Conservation (phyloP, 2,329 filamentous ascomycete genomes). For the Alternaria longipes region DNA sequence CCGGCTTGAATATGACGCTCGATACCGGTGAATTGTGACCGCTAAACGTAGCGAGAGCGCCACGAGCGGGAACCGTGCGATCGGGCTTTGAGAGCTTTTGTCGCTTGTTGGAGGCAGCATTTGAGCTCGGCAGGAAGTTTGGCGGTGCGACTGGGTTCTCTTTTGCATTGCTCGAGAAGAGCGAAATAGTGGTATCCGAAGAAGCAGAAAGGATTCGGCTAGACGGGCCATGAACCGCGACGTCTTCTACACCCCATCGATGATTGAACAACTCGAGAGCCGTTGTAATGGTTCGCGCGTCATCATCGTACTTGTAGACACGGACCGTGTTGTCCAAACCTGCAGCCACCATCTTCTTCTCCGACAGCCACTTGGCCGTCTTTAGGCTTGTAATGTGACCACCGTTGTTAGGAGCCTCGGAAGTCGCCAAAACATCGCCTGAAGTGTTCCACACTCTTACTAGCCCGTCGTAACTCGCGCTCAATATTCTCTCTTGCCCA, state of each 20-base stretch:
- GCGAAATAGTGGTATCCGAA: constrained; percentile 81
- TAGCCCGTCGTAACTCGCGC: constrained; percentile 91
- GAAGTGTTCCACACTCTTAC: constrained; percentile 88
- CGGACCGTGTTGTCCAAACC: constrained; percentile 86
- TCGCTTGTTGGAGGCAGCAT: constrained; percentile 73
- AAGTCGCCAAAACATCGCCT: constrained; percentile 83
- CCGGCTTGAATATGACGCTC: constrained; percentile 83
- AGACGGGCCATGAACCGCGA: constrained; percentile 77
- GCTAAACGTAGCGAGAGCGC: constrained; percentile 77
- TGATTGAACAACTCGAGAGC: constrained; percentile 87
- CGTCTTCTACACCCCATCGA: constrained; percentile 74
- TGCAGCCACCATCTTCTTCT: constrained; percentile 80
- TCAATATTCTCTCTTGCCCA: constrained; percentile 79
- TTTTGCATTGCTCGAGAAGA: constrained; percentile 85
- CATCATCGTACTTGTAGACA: constrained; percentile 86
- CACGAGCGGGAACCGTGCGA: constrained; percentile 74
- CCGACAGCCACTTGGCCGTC: constrained; percentile 82
- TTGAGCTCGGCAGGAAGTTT: constrained; percentile 72
- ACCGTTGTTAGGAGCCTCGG: constrained; percentile 70
- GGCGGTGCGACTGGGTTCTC: constrained; percentile 78
- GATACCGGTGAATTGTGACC: constrained; percentile 79
- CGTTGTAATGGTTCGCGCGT: constrained; percentile 70
- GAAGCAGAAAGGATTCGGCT: constrained; percentile 86
- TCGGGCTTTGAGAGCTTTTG: constrained; percentile 72
- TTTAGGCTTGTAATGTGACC: constrained; percentile 75